Conservation (phyloP, 306 rosid species). For the Lathyrus aphaca region DNA sequence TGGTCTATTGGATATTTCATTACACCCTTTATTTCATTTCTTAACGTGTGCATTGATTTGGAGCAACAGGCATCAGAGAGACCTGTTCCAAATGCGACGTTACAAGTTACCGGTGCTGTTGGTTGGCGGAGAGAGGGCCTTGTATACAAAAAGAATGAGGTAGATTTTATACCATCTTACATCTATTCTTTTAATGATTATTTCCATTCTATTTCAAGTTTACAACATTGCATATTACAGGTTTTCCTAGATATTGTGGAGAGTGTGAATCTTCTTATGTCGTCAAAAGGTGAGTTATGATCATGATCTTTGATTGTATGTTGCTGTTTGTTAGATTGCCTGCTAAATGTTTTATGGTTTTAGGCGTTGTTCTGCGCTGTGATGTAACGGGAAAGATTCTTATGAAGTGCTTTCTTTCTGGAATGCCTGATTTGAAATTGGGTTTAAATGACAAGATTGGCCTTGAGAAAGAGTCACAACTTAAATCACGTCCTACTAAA, state of each 20-base stretch:
- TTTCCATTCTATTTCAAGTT: conserved; percentile 17
- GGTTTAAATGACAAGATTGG: conserved; percentile 96
- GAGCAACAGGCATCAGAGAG: conserved; percentile 65
- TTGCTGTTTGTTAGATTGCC: conserved; percentile 34
- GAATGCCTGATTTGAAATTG: conserved; percentile 97
- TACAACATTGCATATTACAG: conserved; percentile 49
- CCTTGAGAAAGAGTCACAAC: conserved; percentile 93
- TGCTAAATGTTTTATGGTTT: conserved; percentile 42
- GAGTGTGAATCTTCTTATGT: conserved; percentile 94
- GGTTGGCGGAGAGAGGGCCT: conserved; percentile 99
- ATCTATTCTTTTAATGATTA: conserved; percentile 17
- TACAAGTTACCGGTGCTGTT: conserved; percentile 96
- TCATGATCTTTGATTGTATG: conserved; percentile 27
- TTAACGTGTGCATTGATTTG: conserved; percentile 11
- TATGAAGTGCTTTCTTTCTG: conserved; percentile 96
- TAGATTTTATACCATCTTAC: conserved; percentile 31
- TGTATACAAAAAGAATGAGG: conserved; percentile 87
- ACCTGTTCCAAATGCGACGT: conserved; percentile 90
- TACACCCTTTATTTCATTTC: conserved; percentile 24
- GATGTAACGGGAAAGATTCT: conserved; percentile 92
- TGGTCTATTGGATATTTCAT: conserved; percentile 7
- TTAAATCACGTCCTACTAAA: conserved; percentile 84
- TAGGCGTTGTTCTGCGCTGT: conserved; percentile 88
- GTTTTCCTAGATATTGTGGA: conserved; percentile 95
- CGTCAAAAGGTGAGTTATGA: conserved; percentile 74